phyloP scores from a whole-genome alignment of 345 rosid species.

The Punica granatum region DNA sequence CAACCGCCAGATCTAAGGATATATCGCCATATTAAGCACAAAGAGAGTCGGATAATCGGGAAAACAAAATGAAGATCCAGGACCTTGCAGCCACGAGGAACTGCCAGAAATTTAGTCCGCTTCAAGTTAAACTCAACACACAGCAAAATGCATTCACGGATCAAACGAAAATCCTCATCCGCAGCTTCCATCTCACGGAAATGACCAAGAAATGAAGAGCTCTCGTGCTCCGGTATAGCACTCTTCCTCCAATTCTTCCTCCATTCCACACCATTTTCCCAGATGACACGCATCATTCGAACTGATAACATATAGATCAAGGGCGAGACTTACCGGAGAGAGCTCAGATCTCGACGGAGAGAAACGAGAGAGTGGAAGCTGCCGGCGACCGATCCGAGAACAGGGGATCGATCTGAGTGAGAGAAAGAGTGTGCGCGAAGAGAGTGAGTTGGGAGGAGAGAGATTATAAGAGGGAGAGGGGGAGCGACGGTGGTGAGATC shows the following conservation, averaged over 20 bases:
- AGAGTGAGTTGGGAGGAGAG: not conserved
- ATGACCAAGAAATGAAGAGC: not conserved
- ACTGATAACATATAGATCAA: not conserved
- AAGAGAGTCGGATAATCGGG: not conserved
- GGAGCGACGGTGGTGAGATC: not conserved
- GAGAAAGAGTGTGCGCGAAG: not conserved
- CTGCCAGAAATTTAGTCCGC: not conserved
- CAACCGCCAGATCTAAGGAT: not conserved
- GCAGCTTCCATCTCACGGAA: not conserved
- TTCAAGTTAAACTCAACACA: not conserved
- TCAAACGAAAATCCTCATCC: not conserved
- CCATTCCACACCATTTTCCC: not conserved
- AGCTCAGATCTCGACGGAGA: not conserved
- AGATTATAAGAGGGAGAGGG: not conserved
- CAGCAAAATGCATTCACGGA: not conserved
- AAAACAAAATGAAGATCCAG: not conserved
- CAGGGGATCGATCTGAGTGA: not conserved
- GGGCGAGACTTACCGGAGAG: not conserved
- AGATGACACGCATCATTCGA: not conserved
- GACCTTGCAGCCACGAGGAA: not conserved
- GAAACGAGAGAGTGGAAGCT: not conserved
- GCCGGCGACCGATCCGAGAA: not conserved
- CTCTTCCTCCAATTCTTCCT: not conserved
- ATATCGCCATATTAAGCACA: not conserved
- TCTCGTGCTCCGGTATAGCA: not conserved